phyloP scores from a whole-genome alignment of 345 rosid species.

The Eucalyptus rudis region DNA sequence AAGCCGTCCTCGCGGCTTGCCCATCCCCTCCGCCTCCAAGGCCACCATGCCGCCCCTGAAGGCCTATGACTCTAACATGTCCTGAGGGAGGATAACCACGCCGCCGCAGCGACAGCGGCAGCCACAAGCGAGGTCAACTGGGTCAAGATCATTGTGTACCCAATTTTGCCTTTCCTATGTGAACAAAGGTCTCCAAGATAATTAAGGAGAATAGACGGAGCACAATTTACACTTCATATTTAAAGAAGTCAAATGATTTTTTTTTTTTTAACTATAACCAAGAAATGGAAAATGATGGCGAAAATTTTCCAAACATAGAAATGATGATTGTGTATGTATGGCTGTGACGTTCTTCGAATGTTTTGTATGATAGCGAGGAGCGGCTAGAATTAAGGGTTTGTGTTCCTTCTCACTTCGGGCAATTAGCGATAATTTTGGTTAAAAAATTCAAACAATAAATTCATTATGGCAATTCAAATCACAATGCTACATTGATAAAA shows the following conservation, averaged over 20 bases:
- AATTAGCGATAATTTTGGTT: not conserved
- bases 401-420: not conserved
- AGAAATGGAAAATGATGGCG: not conserved
- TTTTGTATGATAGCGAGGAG: not conserved
- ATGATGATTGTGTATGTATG: not conserved
- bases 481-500: not conserved
- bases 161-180: not conserved
- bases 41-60: slow-evolving; percentile 58
- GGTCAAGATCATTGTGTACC: not conserved
- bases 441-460: not conserved
- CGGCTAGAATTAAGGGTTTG: not conserved
- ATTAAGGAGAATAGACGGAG: not conserved
- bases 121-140: not conserved
- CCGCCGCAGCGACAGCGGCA: not conserved
- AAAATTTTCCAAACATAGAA: not conserved
- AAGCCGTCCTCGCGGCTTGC: slow-evolving; percentile 56
- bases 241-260: not conserved
- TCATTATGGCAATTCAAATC: not conserved
- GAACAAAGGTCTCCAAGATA: not conserved
- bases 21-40: slow-evolving; percentile 27
- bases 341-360: not conserved
- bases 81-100: slow-evolving; percentile 50
- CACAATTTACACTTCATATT: not conserved
- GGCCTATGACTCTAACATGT: slow-evolving; percentile 65
- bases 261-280: not conserved